phyloP scores from a whole-genome alignment of 768 basidiomycete genomes.

The Boletellus emodensis region DNA sequence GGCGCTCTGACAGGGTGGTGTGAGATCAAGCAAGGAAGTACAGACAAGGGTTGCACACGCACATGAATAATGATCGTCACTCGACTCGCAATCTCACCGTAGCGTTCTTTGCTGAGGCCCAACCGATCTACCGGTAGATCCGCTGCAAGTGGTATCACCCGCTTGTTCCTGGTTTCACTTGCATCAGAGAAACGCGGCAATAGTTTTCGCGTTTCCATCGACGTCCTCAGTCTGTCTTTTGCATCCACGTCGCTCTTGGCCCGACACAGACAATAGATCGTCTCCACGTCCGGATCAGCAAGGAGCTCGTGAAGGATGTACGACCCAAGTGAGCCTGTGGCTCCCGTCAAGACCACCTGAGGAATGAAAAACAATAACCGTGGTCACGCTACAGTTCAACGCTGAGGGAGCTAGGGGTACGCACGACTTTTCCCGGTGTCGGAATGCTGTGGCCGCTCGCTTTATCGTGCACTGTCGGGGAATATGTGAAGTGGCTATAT shows the following conservation, averaged over 20 bases:
- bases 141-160: constrained; percentile 41
- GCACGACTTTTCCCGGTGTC: constrained; percentile 12
- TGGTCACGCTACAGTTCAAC: too few relatives aligned
- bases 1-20: constrained; percentile 38
- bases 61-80: constrained; percentile 48
- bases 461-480: neutral
- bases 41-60: neutral
- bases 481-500: constrained; percentile 23
- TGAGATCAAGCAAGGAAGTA: neutral
- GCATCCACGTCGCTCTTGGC: constrained; percentile 45
- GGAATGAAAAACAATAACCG: too few relatives aligned
- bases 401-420: neutral
- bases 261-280: constrained; percentile 49
- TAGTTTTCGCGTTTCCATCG: constrained; percentile 37
- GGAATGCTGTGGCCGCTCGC: constrained; percentile 7
- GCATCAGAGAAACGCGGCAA: constrained; percentile 7
- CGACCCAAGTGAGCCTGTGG: constrained; percentile 51
- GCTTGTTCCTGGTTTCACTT: constrained; percentile 4
- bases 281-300: constrained; percentile 32
- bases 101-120: constrained; percentile 37
- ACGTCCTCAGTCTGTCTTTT: constrained; percentile 36
- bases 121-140: constrained; percentile 40
- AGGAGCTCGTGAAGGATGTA: constrained; percentile 46
- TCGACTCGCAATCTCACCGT: constrained; percentile 31
- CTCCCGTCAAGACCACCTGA: constrained; percentile 43